phyloP scores from a whole-genome alignment of 306 rosid species.

The Castanopsis chinensis region DNA sequence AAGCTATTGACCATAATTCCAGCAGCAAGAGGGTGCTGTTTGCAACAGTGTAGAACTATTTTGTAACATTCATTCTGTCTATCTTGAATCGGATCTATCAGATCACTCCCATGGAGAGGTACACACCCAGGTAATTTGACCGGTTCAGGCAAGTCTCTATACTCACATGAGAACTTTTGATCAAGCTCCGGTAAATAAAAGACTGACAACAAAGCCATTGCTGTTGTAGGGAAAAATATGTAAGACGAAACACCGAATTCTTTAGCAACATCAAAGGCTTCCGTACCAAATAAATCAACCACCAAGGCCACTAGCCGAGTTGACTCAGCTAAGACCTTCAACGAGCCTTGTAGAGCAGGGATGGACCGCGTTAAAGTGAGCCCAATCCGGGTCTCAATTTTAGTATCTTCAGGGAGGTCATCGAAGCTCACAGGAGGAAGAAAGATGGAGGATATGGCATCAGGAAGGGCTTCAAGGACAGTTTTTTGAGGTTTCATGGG shows the following conservation, averaged over 20 bases:
- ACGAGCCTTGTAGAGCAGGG: constrained; percentile 4
- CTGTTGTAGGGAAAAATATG: neutral
- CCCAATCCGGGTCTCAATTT: neutral
- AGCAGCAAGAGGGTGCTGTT: neutral
- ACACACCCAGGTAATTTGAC: constrained; percentile 25
- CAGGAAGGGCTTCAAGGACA: constrained; percentile 15
- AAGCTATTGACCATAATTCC: constrained; percentile 25
- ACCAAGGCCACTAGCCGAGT: neutral
- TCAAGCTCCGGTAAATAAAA: constrained; percentile 19
- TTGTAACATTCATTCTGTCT: neutral
- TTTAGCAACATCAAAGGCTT: constrained; percentile 12
- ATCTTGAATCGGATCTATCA: constrained; percentile 6
- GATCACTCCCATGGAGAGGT: constrained; percentile 17
- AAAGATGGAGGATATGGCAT: neutral
- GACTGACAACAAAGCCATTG: neutral
- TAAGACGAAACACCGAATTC: constrained; percentile 8
- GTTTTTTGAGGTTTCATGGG: neutral
- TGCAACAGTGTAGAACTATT: neutral
- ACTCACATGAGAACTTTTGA: neutral
- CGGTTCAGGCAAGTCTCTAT: constrained; percentile 15
- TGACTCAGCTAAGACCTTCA: neutral
- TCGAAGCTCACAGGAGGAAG: constrained; percentile 23
- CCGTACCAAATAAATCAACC: constrained; percentile 10
- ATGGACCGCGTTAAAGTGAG: constrained; percentile 23
- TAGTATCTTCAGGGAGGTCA: constrained; percentile 12